phyloP scores from a whole-genome alignment of 2,329 filamentous ascomycete species.

The Rutstroemia sp. region DNA sequence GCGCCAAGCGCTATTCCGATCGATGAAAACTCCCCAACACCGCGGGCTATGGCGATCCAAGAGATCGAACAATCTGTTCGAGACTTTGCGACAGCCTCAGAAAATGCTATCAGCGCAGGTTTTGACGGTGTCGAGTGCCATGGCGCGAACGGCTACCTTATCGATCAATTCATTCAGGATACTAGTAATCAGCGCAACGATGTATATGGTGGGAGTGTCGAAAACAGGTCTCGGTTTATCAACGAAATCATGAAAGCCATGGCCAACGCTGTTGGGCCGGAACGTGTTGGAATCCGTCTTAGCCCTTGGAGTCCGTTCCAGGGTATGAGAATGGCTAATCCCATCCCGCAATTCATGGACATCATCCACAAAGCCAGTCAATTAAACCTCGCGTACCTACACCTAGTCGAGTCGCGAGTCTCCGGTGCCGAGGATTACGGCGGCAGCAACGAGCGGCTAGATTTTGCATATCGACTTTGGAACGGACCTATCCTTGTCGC shows the following conservation, averaged over 20 bases:
- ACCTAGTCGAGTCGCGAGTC: too few relatives aligned
- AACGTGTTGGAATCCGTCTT: too few relatives aligned
- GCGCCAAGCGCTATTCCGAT: too few relatives aligned
- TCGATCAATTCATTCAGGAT: constrained; percentile 23
- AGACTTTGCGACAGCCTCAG: constrained; percentile 9
- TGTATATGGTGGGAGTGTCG: constrained; percentile 22
- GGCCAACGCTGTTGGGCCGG: too few relatives aligned
- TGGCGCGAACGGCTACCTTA: constrained; percentile 23
- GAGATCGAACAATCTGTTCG: constrained; percentile 18
- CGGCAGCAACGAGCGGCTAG: constrained; percentile 29
- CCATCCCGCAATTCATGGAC: too few relatives aligned
- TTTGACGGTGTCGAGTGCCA: too few relatives aligned
- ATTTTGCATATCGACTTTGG: constrained; percentile 13
- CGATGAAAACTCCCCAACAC: constrained; percentile 4
- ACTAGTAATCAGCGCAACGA: constrained; percentile 20
- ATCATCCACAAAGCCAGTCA: too few relatives aligned
- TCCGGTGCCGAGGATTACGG: constrained; percentile 41
- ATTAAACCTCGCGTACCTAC: too few relatives aligned
- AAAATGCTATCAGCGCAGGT: too few relatives aligned
- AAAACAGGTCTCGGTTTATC: constrained; percentile 37
- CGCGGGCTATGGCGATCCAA: constrained; percentile 14
- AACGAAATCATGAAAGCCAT: too few relatives aligned
- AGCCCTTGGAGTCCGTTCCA: too few relatives aligned
- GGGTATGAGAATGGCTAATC: too few relatives aligned
- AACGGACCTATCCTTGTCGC: constrained; percentile 15